Percentiles rank a stretch among this genome's conserved stretches.
Evolutionary conservation across 2,329 filamentous ascomycete species (phyloP).

Genomic region (Penicillium decumbens): DNA sequence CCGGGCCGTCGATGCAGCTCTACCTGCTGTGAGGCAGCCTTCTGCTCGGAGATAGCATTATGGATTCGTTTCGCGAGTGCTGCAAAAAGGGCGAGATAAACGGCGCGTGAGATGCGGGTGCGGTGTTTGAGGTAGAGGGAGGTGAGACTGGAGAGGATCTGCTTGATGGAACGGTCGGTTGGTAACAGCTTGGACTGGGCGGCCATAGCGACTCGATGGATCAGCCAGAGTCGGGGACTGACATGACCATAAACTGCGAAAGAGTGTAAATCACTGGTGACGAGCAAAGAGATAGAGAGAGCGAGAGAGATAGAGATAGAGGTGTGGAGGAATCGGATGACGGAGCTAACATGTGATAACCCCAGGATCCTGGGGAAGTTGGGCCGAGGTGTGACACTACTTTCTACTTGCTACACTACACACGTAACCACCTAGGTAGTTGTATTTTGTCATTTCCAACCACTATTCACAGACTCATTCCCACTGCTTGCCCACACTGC

Average conservation of each 20-base stretch:
- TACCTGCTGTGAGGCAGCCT: conserved; percentile 71
- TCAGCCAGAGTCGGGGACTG: conserved; percentile 18
- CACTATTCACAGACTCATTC: background rate
- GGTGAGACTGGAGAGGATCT: conserved; percentile 62
- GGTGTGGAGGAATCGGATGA: conserved; percentile 6
- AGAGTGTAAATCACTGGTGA: background rate
- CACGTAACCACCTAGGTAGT: too few species aligned
- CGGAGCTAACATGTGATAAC: conserved; percentile 24
- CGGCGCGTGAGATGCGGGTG: conserved; percentile 72
- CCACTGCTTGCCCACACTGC: background rate
- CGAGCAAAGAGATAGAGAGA: background rate
- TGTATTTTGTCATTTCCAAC: background rate
- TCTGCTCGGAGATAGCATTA: conserved; percentile 88
- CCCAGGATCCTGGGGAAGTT: conserved; percentile 19
- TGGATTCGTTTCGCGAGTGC: conserved; percentile 82
- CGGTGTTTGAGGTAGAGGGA: conserved; percentile 73
- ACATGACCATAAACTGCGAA: conserved; percentile 16
- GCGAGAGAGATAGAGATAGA: background rate
- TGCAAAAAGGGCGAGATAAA: conserved; percentile 77
- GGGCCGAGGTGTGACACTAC: conserved; percentile 14
- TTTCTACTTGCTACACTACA: background rate
- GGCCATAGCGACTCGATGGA: conserved; percentile 54
- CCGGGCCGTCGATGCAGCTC: conserved; percentile 54
- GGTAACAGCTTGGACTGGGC: conserved; percentile 68
- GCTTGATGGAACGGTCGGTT: conserved; percentile 61